Percentiles rank a stretch among this genome's conserved stretches.
Conservation (phyloP, 2,329 filamentous ascomycete genomes). For the Alternaria rosae region DNA sequence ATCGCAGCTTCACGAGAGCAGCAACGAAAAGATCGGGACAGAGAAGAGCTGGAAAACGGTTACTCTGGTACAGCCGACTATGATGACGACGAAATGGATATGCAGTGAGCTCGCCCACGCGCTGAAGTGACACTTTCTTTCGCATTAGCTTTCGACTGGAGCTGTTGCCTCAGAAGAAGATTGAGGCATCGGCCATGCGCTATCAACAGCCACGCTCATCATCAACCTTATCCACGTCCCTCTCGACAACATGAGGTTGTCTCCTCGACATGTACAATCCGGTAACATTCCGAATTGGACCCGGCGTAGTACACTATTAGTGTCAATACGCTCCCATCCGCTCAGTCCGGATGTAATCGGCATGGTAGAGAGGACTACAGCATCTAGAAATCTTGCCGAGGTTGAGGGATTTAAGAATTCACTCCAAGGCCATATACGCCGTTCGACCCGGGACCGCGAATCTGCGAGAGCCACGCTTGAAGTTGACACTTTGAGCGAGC, state of each 20-base stretch:
- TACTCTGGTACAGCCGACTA: constrained; percentile 65
- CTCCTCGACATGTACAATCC: neutral
- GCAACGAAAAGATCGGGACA: constrained; percentile 76
- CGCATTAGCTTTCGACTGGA: neutral
- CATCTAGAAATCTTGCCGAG: neutral
- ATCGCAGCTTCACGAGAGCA: constrained; percentile 83
- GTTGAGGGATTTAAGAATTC: neutral
- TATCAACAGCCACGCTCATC: neutral
- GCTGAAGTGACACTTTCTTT: neutral
- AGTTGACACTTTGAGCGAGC: neutral
- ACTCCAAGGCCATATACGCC: neutral
- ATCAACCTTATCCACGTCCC: neutral
- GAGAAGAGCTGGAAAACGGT: constrained; percentile 67
- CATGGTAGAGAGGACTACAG: neutral
- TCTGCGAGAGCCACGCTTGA: neutral
- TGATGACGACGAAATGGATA: constrained; percentile 60
- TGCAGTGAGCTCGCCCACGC: constrained; percentile 32
- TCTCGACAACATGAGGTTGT: neutral
- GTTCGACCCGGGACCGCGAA: neutral
- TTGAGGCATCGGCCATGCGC: neutral
- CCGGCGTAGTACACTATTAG: neutral
- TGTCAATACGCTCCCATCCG: neutral
- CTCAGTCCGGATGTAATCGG: neutral
- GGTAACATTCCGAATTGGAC: neutral
- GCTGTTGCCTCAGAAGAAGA: neutral